Conservation (phyloP, 371 early-diverging fungal genomes). For the Enteropsectra breve region DNA sequence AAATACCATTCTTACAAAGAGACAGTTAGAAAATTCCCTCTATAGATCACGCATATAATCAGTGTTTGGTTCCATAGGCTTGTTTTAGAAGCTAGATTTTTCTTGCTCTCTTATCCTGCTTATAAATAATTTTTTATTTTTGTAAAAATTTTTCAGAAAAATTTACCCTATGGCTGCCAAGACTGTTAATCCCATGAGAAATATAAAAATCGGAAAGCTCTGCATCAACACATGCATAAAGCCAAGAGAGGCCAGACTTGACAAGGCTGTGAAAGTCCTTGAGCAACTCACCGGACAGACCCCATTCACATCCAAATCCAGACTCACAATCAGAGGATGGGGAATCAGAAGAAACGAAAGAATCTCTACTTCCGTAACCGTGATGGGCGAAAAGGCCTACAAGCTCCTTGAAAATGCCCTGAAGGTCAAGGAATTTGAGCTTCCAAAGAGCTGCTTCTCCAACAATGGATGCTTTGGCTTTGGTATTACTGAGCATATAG, state of each 20-base stretch:
- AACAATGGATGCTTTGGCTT: slow-evolving; percentile 97
- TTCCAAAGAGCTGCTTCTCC: slow-evolving; percentile 83
- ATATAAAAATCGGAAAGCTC: slow-evolving; percentile 93
- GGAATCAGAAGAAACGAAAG: slow-evolving; percentile 99
- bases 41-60: too few relatives aligned
- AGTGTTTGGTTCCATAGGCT: too few relatives aligned
- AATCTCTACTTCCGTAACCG: slow-evolving; percentile 94
- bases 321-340: slow-evolving; percentile 97
- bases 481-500: slow-evolving; percentile 99
- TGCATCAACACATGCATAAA: slow-evolving; percentile 96
- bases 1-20: too few relatives aligned
- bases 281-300: slow-evolving; percentile 98
- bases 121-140: neutral
- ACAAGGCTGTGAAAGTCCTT: slow-evolving; percentile 98
- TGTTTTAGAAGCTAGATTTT: too few relatives aligned
- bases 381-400: slow-evolving; percentile 83
- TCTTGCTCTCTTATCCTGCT: too few relatives aligned
- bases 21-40: too few relatives aligned
- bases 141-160: slow-evolving; percentile 23
- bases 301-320: slow-evolving; percentile 95
- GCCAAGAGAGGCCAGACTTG: slow-evolving; percentile 93
- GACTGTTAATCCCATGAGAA: slow-evolving; percentile 95
- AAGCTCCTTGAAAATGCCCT: slow-evolving; percentile 95
- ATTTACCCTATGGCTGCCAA: slow-evolving; percentile 5
- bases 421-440: slow-evolving; percentile 98